Evolutionary conservation across 129 eudicot genomes (phyloP), one percentile per base, ranked within the genome.

Genomic region (Oenanthe sinensis): DNA sequence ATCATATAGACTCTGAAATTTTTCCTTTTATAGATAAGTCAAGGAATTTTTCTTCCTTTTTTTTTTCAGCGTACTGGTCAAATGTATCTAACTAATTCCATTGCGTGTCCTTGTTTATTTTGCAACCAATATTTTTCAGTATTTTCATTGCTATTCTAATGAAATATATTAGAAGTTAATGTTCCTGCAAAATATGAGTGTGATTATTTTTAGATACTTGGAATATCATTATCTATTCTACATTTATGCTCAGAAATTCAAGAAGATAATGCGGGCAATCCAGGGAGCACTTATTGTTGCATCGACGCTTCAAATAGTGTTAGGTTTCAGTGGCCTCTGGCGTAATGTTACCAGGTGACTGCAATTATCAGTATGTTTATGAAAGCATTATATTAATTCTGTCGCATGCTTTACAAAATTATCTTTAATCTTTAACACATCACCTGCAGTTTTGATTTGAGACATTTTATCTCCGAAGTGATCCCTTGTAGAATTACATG

Each of bases 241-340:
- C 54, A 70, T 76, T 77, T 11, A 48, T 63, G 22, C 6, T 72
- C 91, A 93, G 98, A 93, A 90, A 85, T 93, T 93, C 87, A 89
- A 82, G 89, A 93, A 89, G 79, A 80, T 79, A 39, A 93, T 93
- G 94, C 88, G 98, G 79, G 98, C 91, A 84, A 89, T 87, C 54
- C 98, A 93, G 78, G 98, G 98, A 76, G 98, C 98, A 17, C 83
- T 90, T 65, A 93, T 93, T 40, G 83, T 93, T 83, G 96, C 98
- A 67, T 93, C 98, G 14, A 85, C 88, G 4, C 79, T 90, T 89
- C 98, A 93, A 69, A 93, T 90, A 16, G 89, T 93, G 63, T 88
- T 93, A 48, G 98, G 98, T 79, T 93, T 93, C 87, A 93, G 98
- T 86, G 98, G 98, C 76, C 94, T 93, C 5, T 93, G 98, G 98